Percentiles rank a stretch among this genome's conserved stretches.
Conservation (phyloP, 2,329 filamentous ascomycete genomes). For the Ascosphaera pollenicola region DNA sequence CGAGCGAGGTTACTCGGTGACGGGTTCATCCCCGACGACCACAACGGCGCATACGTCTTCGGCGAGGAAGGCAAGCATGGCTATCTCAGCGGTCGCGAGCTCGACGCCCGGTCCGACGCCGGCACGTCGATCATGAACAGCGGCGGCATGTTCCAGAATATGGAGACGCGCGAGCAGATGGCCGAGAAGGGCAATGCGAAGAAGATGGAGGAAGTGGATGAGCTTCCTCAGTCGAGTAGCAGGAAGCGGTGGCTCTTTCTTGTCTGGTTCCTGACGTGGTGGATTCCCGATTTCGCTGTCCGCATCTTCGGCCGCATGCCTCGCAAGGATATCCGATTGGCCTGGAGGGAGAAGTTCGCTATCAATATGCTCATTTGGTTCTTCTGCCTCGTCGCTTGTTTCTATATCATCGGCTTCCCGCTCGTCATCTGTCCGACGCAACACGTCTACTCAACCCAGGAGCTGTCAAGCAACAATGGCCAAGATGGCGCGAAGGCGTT, state of each 20-base stretch:
- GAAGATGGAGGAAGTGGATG: constrained; percentile 75
- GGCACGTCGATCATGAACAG: constrained; percentile 76
- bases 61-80: constrained; percentile 54
- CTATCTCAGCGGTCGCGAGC: constrained; percentile 62
- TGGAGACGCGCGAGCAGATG: constrained; percentile 85
- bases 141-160: constrained; percentile 94
- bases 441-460: constrained; percentile 58
- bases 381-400: constrained; percentile 51
- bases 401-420: constrained; percentile 82
- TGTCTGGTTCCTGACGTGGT: constrained; percentile 68
- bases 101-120: constrained; percentile 75
- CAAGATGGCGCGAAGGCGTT: constrained; percentile 43
- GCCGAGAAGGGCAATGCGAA: constrained; percentile 88
- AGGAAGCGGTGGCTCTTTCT: constrained; percentile 81
- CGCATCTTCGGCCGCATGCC: constrained; percentile 60
- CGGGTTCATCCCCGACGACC: constrained; percentile 24
- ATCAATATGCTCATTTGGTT: constrained; percentile 98
- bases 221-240: constrained; percentile 50
- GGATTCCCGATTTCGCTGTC: constrained; percentile 66
- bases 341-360: constrained; percentile 92
- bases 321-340: constrained; percentile 74
- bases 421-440: constrained; percentile 76
- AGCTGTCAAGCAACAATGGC: constrained; percentile 54
- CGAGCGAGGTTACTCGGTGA: constrained; percentile 32
- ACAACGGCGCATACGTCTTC: constrained; percentile 35